Evolutionary conservation across 2,329 filamentous ascomycete genomes (phyloP), one percentile per base, ranked within the genome.

Genomic region (Macrophomina tecta): DNA sequence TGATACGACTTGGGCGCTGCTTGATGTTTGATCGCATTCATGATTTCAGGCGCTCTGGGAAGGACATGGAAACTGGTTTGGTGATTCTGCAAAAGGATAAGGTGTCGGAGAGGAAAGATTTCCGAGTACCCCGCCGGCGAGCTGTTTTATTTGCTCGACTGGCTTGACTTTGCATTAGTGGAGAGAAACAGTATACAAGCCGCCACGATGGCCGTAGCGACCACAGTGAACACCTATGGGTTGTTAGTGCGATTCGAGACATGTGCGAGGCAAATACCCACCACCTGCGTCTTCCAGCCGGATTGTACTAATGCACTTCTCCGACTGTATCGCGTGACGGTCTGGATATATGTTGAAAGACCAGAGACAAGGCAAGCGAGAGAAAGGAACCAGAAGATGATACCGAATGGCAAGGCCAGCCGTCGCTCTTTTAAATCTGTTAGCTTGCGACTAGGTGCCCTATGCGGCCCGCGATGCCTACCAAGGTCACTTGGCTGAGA

Each of bases 201-300:
- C 38, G 77, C 78, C 23, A 81, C 76, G 67, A 81, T 81, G 7
- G 77, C 73, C 11, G 73, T 73, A 28, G 79, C 76, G 1, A 81
- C 79, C 38, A 81, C 73, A 7, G 77, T 79, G 65, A 80, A 81
- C 11, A 73, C 70, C 72, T 48, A 38, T 16, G 14, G 11, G 65
- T 28, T 18, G 16, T 66, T 14, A 66, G 64, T 12, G 45, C 9
- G 8, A 14, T n/a, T n/a, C 40, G 9, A 11, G 45, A 11, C 11
- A n/a, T 8, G 12, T 46, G 12, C 5, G 23, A 34, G 18, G 12
- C 36, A n/a, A 9, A 46, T 16, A 73, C 77, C 70, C 56, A 97
- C 91, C 49, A 90, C 78, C 76, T 98, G 94, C 45, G 95, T 98
- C 79, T 93, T 94, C 91, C 92, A 95, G 1, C 95, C 95, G 36